A percentile compares a stretch with the other conserved stretches of the same genome.
Evolutionary conservation across 305 asterid genomes (phyloP).

Genomic region (Fraxinus floribunda): DNA sequence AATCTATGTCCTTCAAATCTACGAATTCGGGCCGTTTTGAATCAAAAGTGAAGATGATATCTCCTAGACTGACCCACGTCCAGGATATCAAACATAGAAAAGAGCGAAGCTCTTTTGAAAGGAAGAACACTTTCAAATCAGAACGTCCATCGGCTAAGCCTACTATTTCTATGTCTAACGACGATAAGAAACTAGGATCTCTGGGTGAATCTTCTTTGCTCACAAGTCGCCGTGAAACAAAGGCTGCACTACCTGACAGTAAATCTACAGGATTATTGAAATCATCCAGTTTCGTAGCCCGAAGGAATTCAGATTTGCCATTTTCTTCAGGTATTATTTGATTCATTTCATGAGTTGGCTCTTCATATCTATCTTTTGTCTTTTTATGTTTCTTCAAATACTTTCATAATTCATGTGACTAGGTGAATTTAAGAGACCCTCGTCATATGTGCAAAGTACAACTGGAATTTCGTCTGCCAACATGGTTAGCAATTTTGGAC

Average conservation of each 20-base stretch:
- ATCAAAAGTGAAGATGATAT: constrained; percentile 67
- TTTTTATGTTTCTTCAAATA: constrained; percentile 16
- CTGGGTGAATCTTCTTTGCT: constrained; percentile 46
- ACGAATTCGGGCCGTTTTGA: constrained; percentile 52
- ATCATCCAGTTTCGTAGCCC: constrained; percentile 59
- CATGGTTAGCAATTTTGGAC: constrained; percentile 40
- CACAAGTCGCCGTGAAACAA: constrained; percentile 42
- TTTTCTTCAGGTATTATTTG: constrained; percentile 46
- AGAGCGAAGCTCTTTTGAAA: constrained; percentile 56
- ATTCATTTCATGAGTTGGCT: constrained; percentile 23
- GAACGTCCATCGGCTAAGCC: constrained; percentile 50
- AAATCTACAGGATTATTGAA: constrained; percentile 47
- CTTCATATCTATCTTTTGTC: constrained; percentile 1
- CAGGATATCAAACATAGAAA: constrained; percentile 57
- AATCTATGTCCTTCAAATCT: constrained; percentile 72
- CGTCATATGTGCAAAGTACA: constrained; percentile 30
- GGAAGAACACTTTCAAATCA: constrained; percentile 56
- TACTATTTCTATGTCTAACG: constrained; percentile 45
- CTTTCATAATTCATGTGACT: constrained; percentile 28
- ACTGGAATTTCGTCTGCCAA: constrained; percentile 42
- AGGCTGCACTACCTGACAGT: constrained; percentile 46
- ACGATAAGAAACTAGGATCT: constrained; percentile 46
- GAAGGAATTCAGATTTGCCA: constrained; percentile 45
- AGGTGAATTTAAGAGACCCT: constrained; percentile 72
- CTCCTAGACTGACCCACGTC: constrained; percentile 55